These are phyloP conservation scores for Colletotrichum eleusines DNA, from an alignment of 2,329 filamentous ascomycete genomes.

Conservation along the genomic window DNA sequence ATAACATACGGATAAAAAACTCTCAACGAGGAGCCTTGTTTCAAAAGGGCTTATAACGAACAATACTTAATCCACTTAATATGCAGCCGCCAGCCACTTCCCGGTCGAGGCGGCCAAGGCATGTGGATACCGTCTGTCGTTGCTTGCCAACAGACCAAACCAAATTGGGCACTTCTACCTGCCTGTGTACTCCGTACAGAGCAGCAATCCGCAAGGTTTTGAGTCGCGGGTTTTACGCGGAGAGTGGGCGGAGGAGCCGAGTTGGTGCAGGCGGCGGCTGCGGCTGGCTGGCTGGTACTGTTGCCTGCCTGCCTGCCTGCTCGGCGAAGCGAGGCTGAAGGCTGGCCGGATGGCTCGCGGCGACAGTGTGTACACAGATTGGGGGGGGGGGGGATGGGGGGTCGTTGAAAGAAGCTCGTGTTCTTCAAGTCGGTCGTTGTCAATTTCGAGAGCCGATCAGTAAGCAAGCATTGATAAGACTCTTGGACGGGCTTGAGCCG, in stretches of 20 bases:
- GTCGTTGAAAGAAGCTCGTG: conserved; percentile 36
- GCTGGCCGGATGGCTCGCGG: background rate
- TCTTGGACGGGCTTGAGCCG: conserved; percentile 25
- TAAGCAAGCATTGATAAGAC: background rate
- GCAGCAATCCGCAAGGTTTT: conserved; percentile 1
- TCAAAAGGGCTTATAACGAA: background rate
- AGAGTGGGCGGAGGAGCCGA: background rate
- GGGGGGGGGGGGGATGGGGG: too few species aligned
- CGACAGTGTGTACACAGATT: too few species aligned
- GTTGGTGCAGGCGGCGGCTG: too few species aligned
- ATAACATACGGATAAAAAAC: background rate
- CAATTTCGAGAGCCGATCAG: background rate
- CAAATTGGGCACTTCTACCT: background rate
- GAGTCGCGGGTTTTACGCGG: background rate
- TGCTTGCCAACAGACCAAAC: background rate
- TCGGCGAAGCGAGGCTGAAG: background rate
- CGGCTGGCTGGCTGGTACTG: background rate
- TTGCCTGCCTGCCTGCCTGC: background rate
- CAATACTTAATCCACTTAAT: conserved; percentile 13
- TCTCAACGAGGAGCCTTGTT: background rate
- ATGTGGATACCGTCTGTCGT: conserved; percentile 14
- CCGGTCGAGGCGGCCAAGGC: background rate
- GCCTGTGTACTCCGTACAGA: too few species aligned
- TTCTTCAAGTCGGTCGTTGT: background rate
- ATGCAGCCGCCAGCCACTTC: conserved; percentile 20